Percentiles rank a stretch among this genome's conserved stretches.
These are phyloP conservation scores for Gastrodia elata DNA, from an alignment of 106 monocot species.

Conservation along the genomic window DNA sequence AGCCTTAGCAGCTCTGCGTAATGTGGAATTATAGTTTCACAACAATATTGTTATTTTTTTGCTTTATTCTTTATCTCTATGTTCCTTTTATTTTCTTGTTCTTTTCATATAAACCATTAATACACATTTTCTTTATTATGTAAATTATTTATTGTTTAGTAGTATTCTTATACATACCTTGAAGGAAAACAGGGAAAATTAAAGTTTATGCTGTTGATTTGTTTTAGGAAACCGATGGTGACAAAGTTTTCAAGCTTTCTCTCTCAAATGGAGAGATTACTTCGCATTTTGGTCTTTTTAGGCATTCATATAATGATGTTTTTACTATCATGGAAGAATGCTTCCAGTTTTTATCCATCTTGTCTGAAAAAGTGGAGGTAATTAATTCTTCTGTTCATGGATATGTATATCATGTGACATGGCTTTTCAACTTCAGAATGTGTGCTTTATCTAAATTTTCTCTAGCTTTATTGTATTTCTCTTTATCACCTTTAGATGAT, in stretches of 20 bases:
- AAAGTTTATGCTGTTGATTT: neutral
- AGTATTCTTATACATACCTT: neutral
- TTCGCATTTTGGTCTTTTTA: neutral
- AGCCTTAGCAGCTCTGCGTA: neutral
- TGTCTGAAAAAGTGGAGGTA: slow-evolving; percentile 3
- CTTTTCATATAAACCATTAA: neutral
- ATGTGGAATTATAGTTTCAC: neutral
- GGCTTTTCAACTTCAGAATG: no score
- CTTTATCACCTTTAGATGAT: no score
- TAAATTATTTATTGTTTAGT: neutral
- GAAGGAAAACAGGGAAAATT: neutral
- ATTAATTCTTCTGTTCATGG: neutral
- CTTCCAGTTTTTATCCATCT: neutral
- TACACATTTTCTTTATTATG: neutral
- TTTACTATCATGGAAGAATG: neutral
- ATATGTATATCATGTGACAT: no score
- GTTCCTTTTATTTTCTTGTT: neutral
- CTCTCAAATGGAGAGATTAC: neutral
- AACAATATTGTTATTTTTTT: neutral
- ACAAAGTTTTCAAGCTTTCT: neutral
- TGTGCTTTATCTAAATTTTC: neutral
- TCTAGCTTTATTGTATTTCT: neutral
- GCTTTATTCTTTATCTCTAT: neutral
- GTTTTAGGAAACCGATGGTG: neutral
- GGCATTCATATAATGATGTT: neutral